Base-by-base conservation (phyloP, 2,329 filamentous ascomycete genomes). In the Fusarium napiforme region DNA sequence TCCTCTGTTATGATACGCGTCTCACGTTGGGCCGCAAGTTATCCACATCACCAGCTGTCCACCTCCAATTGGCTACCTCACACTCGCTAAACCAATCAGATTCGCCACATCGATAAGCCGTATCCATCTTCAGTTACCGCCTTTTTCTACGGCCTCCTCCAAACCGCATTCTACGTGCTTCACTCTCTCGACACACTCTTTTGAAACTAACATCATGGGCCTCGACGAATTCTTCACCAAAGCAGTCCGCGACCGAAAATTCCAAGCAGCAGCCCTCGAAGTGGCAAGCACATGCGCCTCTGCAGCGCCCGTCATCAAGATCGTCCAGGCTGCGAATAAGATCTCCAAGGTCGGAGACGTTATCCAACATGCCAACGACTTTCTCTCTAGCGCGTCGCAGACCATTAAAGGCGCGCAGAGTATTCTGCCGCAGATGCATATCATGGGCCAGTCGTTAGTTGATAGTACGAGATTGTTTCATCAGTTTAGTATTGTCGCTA, bases 391-490 rank as follows among this genome's bases (percentile, higher is more conserved):
- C 23, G 77, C 77, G 16, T 71, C 74, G n/a, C 67, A 78, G 40
- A 70, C 73, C 40, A 66, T 71, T 23, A 77, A 73, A 26, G 68
- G 60, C 11, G 65, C 69, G 26, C 69, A 77, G 74, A 52, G 65
- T 23, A 64, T 81, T 73, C 60, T 82, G 4, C 81, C 81, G 0
- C 74, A 79, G 28, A 81, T 82, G 69, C 81, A 82, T 52, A 76
- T 82, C 15, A 77, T 82, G 74, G 80, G 77, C n/a, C 75, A 78
- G 64, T 82, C 80, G 7, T 65, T 81, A 28, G 79, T 77, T 64
- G 81, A 83, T 45, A 80, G 75, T 45, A 74, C 77, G 36, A 78
- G 77, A 30, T 71, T 82, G 16, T 76, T 82, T 37, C 67, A 73
- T n/a, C 71, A 74, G 16, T 83, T 83, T 49, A 80, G 71, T 65